Evolutionary conservation across 768 basidiomycete genomes (phyloP).

Genomic region (Pholiota conissans): DNA sequence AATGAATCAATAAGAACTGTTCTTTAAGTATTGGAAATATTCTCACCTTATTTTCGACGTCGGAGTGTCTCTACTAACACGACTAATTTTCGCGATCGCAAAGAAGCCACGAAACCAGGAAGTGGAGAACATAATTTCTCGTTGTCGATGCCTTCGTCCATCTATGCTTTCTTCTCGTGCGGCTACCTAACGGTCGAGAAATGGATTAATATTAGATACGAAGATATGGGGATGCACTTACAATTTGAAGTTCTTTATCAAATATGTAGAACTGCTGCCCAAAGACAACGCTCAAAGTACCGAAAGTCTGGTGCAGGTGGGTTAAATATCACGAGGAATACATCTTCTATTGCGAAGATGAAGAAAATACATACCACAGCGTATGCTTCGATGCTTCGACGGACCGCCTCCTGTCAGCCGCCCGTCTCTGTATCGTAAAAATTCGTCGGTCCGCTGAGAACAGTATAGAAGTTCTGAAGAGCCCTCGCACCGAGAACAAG

Average conservation of each 20-base stretch:
- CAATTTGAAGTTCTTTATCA: too few species aligned
- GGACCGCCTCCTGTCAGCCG: slow-evolving; percentile 38
- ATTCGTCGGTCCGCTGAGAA: slow-evolving; percentile 31
- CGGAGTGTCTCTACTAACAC: too few species aligned
- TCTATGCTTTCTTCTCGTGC: too few species aligned
- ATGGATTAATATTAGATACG: too few species aligned
- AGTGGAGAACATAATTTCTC: too few species aligned
- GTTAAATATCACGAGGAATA: neutral
- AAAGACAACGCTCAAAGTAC: neutral
- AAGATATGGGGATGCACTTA: too few species aligned
- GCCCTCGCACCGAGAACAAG: slow-evolving; percentile 33
- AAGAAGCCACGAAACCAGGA: too few species aligned
- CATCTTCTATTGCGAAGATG: neutral
- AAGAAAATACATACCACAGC: neutral
- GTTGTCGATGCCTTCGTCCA: too few species aligned
- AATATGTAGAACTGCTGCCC: neutral
- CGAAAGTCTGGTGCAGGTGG: neutral
- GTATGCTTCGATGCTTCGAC: slow-evolving; percentile 40
- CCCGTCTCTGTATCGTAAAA: slow-evolving; percentile 32
- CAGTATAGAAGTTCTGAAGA: slow-evolving; percentile 28
- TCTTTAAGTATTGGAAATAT: too few species aligned
- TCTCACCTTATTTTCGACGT: too few species aligned
- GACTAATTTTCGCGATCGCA: too few species aligned
- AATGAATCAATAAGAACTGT: neutral
- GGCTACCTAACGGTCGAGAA: too few species aligned